Conservation (phyloP, 164 flowering plant genomes). For the Magnolia kwangsiensis region DNA sequence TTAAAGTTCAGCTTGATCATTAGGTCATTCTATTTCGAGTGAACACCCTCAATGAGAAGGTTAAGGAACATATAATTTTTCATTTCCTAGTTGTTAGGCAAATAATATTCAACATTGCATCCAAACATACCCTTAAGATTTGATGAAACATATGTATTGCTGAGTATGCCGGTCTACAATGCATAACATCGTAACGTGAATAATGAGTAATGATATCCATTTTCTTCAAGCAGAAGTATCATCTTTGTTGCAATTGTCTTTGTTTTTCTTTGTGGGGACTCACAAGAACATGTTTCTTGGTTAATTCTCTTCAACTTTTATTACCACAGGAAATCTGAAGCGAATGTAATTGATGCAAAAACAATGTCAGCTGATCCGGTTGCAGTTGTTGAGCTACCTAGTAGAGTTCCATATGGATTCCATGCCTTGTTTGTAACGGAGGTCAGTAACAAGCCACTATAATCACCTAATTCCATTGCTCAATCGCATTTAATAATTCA, state of each 20-base stretch:
- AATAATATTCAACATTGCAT: background rate
- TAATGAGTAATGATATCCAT: background rate
- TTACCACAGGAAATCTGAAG: conserved; percentile 74
- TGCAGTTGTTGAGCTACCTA: conserved; percentile 85
- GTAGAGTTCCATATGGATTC: conserved; percentile 90
- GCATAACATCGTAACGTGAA: background rate
- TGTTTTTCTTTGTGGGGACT: background rate
- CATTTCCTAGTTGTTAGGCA: background rate
- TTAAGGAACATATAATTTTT: background rate
- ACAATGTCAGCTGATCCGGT: conserved; percentile 95
- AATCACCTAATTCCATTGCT: background rate
- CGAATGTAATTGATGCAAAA: conserved; percentile 82
- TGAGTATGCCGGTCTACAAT: background rate
- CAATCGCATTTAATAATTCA: background rate
- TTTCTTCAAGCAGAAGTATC: background rate
- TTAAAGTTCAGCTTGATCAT: background rate
- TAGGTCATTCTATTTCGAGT: background rate
- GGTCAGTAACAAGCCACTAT: conserved; percentile 41
- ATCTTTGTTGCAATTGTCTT: background rate
- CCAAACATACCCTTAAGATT: background rate
- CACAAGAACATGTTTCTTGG: background rate
- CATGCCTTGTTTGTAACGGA: conserved; percentile 95
- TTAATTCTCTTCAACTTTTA: background rate
- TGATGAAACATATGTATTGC: background rate
- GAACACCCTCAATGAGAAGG: background rate